A percentile compares a stretch with the other conserved stretches of the same genome.
phyloP scores from a whole-genome alignment of 1,284 basidiomycete genomes.

The Cutaneotrichosporon sp. region DNA sequence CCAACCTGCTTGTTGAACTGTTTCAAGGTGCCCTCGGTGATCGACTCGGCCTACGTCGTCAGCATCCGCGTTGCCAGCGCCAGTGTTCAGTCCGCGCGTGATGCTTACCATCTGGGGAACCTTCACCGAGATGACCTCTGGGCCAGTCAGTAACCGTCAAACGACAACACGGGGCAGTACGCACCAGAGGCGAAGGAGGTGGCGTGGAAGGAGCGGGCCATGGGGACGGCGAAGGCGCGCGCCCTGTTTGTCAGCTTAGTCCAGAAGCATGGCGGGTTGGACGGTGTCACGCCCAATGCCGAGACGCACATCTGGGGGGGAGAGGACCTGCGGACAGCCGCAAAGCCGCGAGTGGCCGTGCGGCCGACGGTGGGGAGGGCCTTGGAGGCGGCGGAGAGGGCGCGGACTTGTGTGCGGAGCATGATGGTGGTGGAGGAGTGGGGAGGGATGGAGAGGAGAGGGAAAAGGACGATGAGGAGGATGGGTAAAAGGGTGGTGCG shows the following conservation, averaged over 20 bases:
- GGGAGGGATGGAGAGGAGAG: conserved; percentile 2
- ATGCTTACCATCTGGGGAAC: conserved; percentile 82
- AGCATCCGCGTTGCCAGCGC: not conserved
- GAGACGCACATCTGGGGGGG: conserved; percentile 18
- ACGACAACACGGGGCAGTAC: not conserved
- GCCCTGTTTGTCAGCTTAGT: conserved; percentile 7
- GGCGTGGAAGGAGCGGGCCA: conserved; percentile 22
- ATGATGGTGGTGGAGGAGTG: conserved; percentile 31
- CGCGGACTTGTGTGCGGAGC: conserved; percentile 40
- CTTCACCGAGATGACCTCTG: conserved; percentile 62
- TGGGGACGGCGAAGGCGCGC: conserved; percentile 12
- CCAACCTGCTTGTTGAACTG: conserved; percentile 94
- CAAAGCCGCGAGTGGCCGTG: conserved; percentile 1
- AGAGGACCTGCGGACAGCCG: conserved; percentile 4
- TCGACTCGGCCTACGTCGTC: conserved; percentile 74
- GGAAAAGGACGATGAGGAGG: conserved; percentile 3
- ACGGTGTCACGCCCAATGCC: not conserved
- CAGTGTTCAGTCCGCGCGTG: not conserved
- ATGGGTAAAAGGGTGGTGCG: not conserved
- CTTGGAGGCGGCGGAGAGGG: conserved; percentile 29
- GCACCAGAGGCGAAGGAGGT: conserved; percentile 21
- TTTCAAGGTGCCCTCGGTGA: conserved; percentile 96
- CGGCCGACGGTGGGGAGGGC: conserved; percentile 19
- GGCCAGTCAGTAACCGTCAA: conserved; percentile 1
- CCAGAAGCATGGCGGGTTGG: not conserved